Evolutionary conservation across 139 green algal genomes (phyloP), one percentile per base, ranked within the genome.

Genomic region (Chlamydomonas sphaeroides): DNA sequence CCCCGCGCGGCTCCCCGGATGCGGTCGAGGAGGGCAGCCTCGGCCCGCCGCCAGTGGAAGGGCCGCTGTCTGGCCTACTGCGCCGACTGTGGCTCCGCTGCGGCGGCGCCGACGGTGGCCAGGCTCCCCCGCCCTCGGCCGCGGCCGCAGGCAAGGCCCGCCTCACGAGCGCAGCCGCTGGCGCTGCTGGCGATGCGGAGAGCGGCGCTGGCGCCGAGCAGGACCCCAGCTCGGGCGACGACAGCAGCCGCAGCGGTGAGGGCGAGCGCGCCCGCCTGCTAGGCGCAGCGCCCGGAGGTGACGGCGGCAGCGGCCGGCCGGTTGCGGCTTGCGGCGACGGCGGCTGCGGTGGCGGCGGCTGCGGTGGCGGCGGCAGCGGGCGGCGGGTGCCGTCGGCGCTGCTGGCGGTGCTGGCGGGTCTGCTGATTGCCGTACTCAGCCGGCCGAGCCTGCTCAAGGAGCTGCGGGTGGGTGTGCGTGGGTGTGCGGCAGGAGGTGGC

Each of bases 321-420:
- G n/a, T n/a, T n/a, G n/a, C n/a, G n/a, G n/a, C n/a, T 21, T 20
- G 38, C 5, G 38, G 38, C 39, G 56, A 61, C 65, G 63, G 65
- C 49, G 32, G 74, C 32, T 48, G 72, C 36, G 28, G 73, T 30
- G 83, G 80, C 53, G 7, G 62, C 41, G 41, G 73, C 39, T 36
- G 65, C 0, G 51, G n/a, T n/a, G 36, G 11, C 38, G 30, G 21
- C 38, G 49, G 32, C 18, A 2, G 32, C 21, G 1, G 32, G 0
- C 36, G 59, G 65, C 26, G 17, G 25, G 65, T 94, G 4, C 94
- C 93, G 10, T 68, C 89, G 7, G 93, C 94, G 8, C 85, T 96
- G n/a, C 20, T 97, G 21, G 35, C 95, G 28, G 87, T 95, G 56
- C 30, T 95, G 18, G 2, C 91, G 35, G 93, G 93, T 0, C n/a